Base-by-base conservation (phyloP, 768 basidiomycete species). In the Pleurotus citrinopileatus region DNA sequence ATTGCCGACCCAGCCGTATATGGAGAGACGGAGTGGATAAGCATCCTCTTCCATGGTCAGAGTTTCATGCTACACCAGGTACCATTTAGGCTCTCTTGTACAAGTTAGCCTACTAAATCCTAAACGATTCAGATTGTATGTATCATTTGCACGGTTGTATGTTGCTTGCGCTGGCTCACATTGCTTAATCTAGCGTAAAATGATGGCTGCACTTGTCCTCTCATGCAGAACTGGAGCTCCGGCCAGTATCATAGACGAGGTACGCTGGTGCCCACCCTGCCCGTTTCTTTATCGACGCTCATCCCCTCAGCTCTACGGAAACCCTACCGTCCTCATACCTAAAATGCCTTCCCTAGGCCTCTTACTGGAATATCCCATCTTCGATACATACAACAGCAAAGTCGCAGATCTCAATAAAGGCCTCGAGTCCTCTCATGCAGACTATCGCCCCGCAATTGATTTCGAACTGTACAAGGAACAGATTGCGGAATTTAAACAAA, bases 61-160 rank as follows among this genome's bases (percentile, higher is more conserved):
- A 94, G 92, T 61, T 99, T 99, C 69, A 98, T 99, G 97, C 72
- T 99, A 52, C 96, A 99, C 68, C 97, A 99, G 77, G 94, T 94
- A n/a, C n/a, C n/a, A n/a, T n/a, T n/a, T n/a, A n/a, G 62, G 51
- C 27, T 63, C 59, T 42, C 42, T 42, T 48, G 32, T 55, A 15
- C 20, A 5, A 37, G 1, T 32, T 29, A 13, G 12, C 46, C 27
- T 54, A 55, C 38, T 42, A 40, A 23, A 54, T 15, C 43, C 7
- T n/a, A 26, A 29, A 1, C 42, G 29, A 57, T 37, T n/a, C 48
- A 82, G 80, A 84, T 83, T 58, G 81, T 83, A 60, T 55, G 75
- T 67, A 42, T 6, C 42, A 5, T 17, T n/a, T 6, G n/a, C n/a
- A n/a, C n/a, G n/a, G n/a, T n/a, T n/a, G n/a, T n/a, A 40, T 40